Conservation (phyloP, 2,329 filamentous ascomycete species). For the Cercospora nicotianae region DNA sequence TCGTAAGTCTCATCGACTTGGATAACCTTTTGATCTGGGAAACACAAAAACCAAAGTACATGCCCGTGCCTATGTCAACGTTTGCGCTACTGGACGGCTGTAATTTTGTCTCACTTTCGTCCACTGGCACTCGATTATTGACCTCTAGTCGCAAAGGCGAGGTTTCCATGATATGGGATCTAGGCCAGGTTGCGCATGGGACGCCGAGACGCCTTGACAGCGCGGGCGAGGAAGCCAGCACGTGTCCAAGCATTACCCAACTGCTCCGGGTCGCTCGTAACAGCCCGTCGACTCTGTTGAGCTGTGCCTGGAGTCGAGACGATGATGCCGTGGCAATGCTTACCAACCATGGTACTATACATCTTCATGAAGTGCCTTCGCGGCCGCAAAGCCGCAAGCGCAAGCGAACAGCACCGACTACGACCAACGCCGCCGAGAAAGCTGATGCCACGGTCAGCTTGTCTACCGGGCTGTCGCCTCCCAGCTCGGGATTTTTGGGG, state of each 20-base stretch:
- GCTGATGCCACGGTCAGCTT: constrained; percentile 38
- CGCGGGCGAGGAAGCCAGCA: constrained; percentile 25
- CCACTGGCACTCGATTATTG: constrained; percentile 70
- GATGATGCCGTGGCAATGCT: constrained; percentile 84
- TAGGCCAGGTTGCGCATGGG: constrained; percentile 60
- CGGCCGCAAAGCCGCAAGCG: constrained; percentile 40
- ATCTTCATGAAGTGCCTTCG: constrained; percentile 79
- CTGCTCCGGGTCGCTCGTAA: constrained; percentile 86
- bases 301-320: constrained; percentile 83
- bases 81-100: constrained; percentile 73
- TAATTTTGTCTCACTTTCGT: constrained; percentile 77
- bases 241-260: constrained; percentile 65
- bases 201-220: constrained; percentile 19
- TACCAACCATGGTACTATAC: constrained; percentile 91
- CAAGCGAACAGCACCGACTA: constrained; percentile 29
- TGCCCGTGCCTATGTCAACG: constrained; percentile 64
- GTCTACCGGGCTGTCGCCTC: constrained; percentile 36
- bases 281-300: constrained; percentile 86
- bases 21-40: constrained; percentile 56
- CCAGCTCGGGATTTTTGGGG: constrained; percentile 36
- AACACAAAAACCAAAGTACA: constrained; percentile 48
- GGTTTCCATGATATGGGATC: constrained; percentile 77
- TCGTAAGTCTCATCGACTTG: constrained; percentile 74
- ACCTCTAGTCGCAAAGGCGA: constrained; percentile 83
- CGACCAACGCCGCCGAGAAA: constrained; percentile 32